phyloP scores from a whole-genome alignment of 2,329 filamentous ascomycete species.

The Neoscytalidium dimidiatum region DNA sequence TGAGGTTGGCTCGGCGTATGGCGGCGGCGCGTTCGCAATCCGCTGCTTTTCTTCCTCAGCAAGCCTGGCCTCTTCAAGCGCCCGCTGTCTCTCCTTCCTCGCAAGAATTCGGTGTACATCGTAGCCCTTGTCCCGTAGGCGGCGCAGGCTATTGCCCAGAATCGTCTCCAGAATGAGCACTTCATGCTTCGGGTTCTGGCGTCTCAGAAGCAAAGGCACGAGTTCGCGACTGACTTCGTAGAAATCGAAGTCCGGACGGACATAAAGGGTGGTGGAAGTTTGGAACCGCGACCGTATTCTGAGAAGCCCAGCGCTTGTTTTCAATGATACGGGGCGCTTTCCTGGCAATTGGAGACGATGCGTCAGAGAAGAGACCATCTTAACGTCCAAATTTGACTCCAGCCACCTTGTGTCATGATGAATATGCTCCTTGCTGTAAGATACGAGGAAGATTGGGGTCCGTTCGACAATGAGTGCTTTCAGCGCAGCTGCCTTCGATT shows the following conservation, averaged over 20 bases:
- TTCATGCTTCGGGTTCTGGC: slow-evolving; percentile 78
- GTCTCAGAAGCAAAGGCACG: slow-evolving; percentile 74
- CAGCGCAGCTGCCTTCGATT: slow-evolving; percentile 67
- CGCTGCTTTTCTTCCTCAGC: slow-evolving; percentile 62
- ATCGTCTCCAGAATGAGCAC: slow-evolving; percentile 91
- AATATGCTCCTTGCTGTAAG: slow-evolving; percentile 75
- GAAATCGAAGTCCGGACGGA: slow-evolving; percentile 75
- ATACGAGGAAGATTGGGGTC: slow-evolving; percentile 85
- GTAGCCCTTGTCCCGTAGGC: slow-evolving; percentile 84
- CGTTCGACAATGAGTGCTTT: slow-evolving; percentile 84
- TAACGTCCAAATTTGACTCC: slow-evolving; percentile 78
- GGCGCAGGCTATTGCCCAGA: slow-evolving; percentile 78
- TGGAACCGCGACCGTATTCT: slow-evolving; percentile 70
- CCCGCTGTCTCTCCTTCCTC: slow-evolving; percentile 77
- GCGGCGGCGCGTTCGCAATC: slow-evolving; percentile 5
- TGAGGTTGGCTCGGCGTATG: not conserved
- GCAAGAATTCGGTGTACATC: slow-evolving; percentile 95
- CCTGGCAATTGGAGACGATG: slow-evolving; percentile 17
- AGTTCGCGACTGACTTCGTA: slow-evolving; percentile 92
- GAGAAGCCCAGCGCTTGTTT: slow-evolving; percentile 58
- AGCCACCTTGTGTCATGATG: slow-evolving; percentile 89
- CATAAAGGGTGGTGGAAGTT: slow-evolving; percentile 76
- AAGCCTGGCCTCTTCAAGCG: slow-evolving; percentile 57
- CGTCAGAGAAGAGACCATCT: slow-evolving; percentile 75
- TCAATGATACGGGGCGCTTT: slow-evolving; percentile 12